These are phyloP conservation scores for Neoboletus subvelutipes DNA, from an alignment of 768 basidiomycete species.

Conservation along the genomic window DNA sequence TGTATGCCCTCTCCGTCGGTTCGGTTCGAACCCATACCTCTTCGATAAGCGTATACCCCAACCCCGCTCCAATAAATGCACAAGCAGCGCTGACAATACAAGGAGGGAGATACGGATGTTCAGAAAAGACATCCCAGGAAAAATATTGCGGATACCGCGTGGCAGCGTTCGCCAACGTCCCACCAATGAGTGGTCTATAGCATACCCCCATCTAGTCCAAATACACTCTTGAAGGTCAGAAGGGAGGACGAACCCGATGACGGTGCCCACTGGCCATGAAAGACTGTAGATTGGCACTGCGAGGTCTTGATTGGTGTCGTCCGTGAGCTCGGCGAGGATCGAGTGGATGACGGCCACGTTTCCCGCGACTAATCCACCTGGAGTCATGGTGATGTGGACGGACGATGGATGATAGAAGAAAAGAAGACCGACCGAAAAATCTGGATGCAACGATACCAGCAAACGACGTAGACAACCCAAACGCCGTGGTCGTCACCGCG, in stretches of 20 bases:
- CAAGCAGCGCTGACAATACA: constrained; percentile 13
- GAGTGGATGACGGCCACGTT: constrained; percentile 63
- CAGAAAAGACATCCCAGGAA: constrained; percentile 11
- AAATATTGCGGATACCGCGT: constrained; percentile 15
- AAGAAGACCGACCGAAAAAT: constrained; percentile 42
- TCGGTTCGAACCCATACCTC: constrained; percentile 12
- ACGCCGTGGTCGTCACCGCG: constrained; percentile 46
- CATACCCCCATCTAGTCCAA: background rate
- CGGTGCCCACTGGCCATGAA: constrained; percentile 54
- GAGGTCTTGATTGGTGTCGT: constrained; percentile 56
- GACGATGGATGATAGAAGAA: background rate
- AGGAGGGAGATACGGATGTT: constrained; percentile 20
- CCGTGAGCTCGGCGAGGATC: constrained; percentile 60
- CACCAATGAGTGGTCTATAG: constrained; percentile 22
- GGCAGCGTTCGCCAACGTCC: constrained; percentile 21
- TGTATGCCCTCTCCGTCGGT: background rate
- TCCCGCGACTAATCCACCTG: constrained; percentile 65
- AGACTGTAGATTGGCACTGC: constrained; percentile 60
- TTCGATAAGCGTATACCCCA: constrained; percentile 21
- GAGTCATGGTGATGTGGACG: background rate
- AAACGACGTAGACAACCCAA: constrained; percentile 58
- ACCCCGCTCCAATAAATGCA: constrained; percentile 3
- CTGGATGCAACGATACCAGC: constrained; percentile 48
- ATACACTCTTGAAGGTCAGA: no score
- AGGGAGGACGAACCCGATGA: constrained; percentile 44